phyloP scores from a whole-genome alignment of 129 eudicot genomes.

The Artemisia argyi region DNA sequence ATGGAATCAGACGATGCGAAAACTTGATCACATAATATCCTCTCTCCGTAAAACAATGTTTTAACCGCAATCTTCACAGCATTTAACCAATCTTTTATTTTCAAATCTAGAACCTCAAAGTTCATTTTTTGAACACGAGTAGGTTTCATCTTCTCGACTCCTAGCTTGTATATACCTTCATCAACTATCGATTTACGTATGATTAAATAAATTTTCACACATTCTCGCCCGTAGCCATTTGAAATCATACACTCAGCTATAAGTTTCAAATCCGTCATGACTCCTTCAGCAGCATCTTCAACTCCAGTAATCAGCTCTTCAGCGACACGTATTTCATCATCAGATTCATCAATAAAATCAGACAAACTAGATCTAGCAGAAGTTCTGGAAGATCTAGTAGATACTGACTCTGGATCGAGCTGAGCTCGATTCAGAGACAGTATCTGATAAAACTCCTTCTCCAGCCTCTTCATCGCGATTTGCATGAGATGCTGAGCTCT shows the following conservation, averaged over 20 bases:
- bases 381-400: slow-evolving; percentile 49
- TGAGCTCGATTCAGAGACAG: slow-evolving; percentile 58
- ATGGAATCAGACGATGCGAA: slow-evolving; percentile 49
- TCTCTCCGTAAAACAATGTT: slow-evolving; percentile 61
- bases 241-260: slow-evolving; percentile 88
- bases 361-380: slow-evolving; percentile 47
- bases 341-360: slow-evolving; percentile 42
- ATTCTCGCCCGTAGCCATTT: slow-evolving; percentile 65
- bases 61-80: slow-evolving; percentile 41
- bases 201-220: slow-evolving; percentile 47
- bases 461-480: slow-evolving; percentile 64
- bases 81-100: slow-evolving; percentile 51
- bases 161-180: slow-evolving; percentile 63
- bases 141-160: slow-evolving; percentile 45
- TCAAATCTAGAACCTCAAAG: slow-evolving; percentile 49
- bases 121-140: slow-evolving; percentile 55
- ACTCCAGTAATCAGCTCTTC: slow-evolving; percentile 41
- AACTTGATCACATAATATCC: slow-evolving; percentile 68
- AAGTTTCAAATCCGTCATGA: slow-evolving; percentile 55
- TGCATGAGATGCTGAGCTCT: slow-evolving; percentile 69
- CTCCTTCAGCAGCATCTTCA: slow-evolving; percentile 43
- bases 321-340: slow-evolving; percentile 33
- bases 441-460: slow-evolving; percentile 70
- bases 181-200: slow-evolving; percentile 78
- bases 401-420: slow-evolving; percentile 58